Percentiles rank a stretch among this genome's conserved stretches.
phyloP scores from a whole-genome alignment of 1,139 yeast genomes.

The Scheffersomyces insectosa region DNA sequence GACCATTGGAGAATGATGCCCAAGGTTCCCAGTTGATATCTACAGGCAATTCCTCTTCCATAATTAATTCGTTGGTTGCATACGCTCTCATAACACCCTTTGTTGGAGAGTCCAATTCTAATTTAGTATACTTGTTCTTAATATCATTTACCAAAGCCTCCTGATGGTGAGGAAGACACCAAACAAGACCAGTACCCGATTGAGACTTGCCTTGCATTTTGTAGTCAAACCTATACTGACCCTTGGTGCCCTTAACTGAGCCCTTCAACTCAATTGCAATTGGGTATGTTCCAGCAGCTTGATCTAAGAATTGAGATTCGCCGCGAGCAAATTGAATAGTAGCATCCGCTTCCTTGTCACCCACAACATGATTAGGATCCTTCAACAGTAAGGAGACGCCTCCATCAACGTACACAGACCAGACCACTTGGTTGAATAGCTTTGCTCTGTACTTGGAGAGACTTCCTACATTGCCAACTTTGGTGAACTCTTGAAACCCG shows the following conservation, averaged over 20 bases:
- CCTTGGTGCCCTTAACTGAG: conserved; percentile 22
- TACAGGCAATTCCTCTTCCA: conserved; percentile 52
- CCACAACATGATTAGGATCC: conserved; percentile 57
- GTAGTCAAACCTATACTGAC: conserved; percentile 33
- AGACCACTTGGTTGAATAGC: conserved; percentile 41
- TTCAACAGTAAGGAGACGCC: conserved; percentile 41
- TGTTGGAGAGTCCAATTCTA: conserved; percentile 63
- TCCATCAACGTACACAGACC: conserved; percentile 41
- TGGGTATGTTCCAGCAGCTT: conserved; percentile 48
- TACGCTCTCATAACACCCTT: conserved; percentile 68
- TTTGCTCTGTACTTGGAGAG: conserved; percentile 31
- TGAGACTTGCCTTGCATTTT: conserved; percentile 29
- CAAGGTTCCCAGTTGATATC: conserved; percentile 60
- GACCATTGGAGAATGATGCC: conserved; percentile 39
- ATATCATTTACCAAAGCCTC: conserved; percentile 34
- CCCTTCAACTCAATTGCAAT: conserved; percentile 26
- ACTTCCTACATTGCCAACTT: conserved; percentile 16
- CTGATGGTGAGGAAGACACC: conserved; percentile 71
- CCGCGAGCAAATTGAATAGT: conserved; percentile 51
- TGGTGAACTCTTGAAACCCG: conserved; percentile 54
- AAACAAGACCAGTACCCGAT: conserved; percentile 36
- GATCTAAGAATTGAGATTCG: conserved; percentile 47
- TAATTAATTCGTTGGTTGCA: conserved; percentile 46
- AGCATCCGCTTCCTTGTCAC: conserved; percentile 30
- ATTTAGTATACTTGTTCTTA: conserved; percentile 26